Conservation (phyloP, 192 early-diverging fungal genomes). For the Spizellomyces sp. region DNA sequence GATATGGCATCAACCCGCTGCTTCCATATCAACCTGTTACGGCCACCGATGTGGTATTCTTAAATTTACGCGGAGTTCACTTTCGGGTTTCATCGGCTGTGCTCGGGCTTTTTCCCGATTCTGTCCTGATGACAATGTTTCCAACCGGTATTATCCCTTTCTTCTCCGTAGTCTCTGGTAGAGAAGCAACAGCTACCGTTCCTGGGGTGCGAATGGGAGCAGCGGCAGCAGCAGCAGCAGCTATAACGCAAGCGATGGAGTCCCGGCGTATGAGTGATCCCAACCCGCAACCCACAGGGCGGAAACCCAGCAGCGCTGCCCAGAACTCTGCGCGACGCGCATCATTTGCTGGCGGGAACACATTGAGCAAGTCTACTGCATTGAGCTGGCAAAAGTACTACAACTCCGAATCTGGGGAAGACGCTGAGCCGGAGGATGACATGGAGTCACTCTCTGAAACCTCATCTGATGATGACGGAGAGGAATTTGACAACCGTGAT, state of each 20-base stretch:
- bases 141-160: slow-evolving; percentile 31
- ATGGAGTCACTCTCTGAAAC: not conserved
- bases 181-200: slow-evolving; percentile 10
- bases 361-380: slow-evolving; percentile 19
- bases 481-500: not conserved
- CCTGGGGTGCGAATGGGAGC: slow-evolving; percentile 11
- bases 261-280: not conserved
- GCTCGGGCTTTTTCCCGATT: slow-evolving; percentile 36
- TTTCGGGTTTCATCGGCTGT: slow-evolving; percentile 29
- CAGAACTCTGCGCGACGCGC: not conserved
- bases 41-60: slow-evolving; percentile 33
- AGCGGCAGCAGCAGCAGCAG: not conserved
- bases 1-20: not conserved
- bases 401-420: slow-evolving; percentile 11
- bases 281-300: not conserved
- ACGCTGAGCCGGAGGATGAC: slow-evolving; percentile 13
- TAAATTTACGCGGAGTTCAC: slow-evolving; percentile 19
- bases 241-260: slow-evolving; percentile 6
- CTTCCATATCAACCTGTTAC: slow-evolving; percentile 4
- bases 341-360: slow-evolving; percentile 11
- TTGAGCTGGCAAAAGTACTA: slow-evolving; percentile 24
- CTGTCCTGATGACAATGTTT: slow-evolving; percentile 35
- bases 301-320: not conserved
- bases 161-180: slow-evolving; percentile 7
- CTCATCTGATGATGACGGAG: not conserved